Conservation (phyloP, 2,329 filamentous ascomycete genomes). For the Dothiorella sarmentorum region DNA sequence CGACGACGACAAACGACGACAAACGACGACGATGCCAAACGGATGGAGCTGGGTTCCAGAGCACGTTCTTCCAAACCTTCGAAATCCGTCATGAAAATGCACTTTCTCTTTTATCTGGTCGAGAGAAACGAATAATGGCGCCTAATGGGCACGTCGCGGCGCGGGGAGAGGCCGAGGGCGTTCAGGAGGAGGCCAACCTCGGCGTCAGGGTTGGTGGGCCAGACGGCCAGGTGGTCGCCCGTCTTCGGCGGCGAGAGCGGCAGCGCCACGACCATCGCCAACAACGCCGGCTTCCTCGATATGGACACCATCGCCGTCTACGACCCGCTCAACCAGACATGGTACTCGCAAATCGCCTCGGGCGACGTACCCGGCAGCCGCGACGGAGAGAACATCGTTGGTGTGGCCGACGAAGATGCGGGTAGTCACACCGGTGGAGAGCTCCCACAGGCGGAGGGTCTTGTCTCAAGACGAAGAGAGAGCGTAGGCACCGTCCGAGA, state of each 20-base stretch:
- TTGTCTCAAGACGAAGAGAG: constrained; percentile 99
- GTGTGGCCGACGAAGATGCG: constrained; percentile 98
- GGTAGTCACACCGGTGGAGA: constrained; percentile 93
- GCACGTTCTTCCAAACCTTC: no score
- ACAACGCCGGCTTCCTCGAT: neutral
- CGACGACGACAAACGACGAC: no score
- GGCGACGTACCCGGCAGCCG: constrained; percentile 69
- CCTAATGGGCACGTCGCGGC: no score
- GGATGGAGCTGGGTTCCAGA: no score
- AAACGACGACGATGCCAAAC: no score
- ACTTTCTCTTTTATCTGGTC: no score
- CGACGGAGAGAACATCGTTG: constrained; percentile 99
- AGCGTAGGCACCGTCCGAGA: constrained; percentile 97
- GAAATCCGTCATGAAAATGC: no score
- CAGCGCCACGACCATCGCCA: neutral
- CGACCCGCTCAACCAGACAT: neutral
- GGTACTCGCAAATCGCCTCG: constrained; percentile 4
- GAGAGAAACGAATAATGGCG: no score
- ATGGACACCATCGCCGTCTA: constrained; percentile 3
- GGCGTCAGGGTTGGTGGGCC: no score
- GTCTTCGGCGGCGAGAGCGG: constrained; percentile 1
- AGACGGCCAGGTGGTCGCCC: no score
- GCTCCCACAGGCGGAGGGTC: constrained; percentile 99
- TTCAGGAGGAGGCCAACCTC: no score
- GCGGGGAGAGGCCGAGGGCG: no score